Evolutionary conservation across 1,139 yeast genomes (phyloP).

Genomic region (Candida albicans): DNA sequence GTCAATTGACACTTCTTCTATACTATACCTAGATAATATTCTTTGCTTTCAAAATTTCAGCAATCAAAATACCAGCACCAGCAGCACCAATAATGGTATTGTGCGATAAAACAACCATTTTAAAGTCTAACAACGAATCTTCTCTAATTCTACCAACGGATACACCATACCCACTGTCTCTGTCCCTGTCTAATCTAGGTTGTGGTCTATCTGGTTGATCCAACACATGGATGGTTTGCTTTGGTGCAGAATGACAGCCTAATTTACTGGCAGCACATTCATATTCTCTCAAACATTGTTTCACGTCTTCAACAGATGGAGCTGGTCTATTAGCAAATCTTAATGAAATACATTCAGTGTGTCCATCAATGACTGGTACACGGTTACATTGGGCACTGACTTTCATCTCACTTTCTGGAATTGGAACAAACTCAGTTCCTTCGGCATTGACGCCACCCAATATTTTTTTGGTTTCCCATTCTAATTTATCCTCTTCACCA

Average conservation of each 20-base stretch:
- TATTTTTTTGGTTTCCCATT: slow-evolving; percentile 97
- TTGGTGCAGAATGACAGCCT: slow-evolving; percentile 90
- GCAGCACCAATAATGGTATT: slow-evolving; percentile 99
- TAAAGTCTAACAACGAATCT: slow-evolving; percentile 89
- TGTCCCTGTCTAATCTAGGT: slow-evolving; percentile 94
- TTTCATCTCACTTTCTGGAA: slow-evolving; percentile 69
- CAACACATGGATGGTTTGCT: slow-evolving; percentile 84
- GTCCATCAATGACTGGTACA: slow-evolving; percentile 97
- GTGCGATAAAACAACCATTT: slow-evolving; percentile 95
- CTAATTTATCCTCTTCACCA: slow-evolving; percentile 98
- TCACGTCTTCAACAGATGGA: slow-evolving; percentile 81
- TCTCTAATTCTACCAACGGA: slow-evolving; percentile 93
- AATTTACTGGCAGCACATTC: slow-evolving; percentile 79
- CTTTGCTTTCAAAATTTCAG: slow-evolving; percentile 82
- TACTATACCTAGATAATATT: slow-evolving; percentile 53
- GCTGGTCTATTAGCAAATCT: slow-evolving; percentile 80
- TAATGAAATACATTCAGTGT: slow-evolving; percentile 90
- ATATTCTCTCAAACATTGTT: slow-evolving; percentile 67
- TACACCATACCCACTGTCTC: slow-evolving; percentile 93
- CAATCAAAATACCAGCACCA: slow-evolving; percentile 97
- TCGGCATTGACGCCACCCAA: slow-evolving; percentile 62
- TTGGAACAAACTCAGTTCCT: slow-evolving; percentile 57
- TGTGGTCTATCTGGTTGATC: slow-evolving; percentile 96
- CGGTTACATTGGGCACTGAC: slow-evolving; percentile 97
- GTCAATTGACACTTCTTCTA: not conserved